A percentile compares a stretch with the other conserved stretches of the same genome.
Conservation (phyloP, 805 yeast genomes). For the Danielia reshetovae region DNA sequence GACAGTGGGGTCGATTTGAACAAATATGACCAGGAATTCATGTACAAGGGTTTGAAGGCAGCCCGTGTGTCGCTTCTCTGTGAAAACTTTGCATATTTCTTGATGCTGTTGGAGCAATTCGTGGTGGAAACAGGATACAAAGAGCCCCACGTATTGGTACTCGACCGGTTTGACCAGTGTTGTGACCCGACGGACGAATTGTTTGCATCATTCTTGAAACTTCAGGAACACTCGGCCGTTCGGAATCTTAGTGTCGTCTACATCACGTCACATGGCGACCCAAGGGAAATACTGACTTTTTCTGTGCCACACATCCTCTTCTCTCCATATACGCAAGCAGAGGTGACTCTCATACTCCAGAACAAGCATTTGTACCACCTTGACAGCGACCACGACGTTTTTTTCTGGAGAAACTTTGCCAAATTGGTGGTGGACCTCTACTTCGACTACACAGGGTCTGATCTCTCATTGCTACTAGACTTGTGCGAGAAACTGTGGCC, state of each 20-base stretch:
- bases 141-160: conserved; percentile 39
- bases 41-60: conserved; percentile 24
- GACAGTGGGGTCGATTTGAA: conserved; percentile 32
- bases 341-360: conserved; percentile 36
- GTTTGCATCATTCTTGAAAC: conserved; percentile 34
- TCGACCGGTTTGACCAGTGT: conserved; percentile 47
- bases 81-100: conserved; percentile 39
- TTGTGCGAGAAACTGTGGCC: conserved; percentile 33
- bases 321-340: conserved; percentile 30
- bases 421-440: conserved; percentile 44
- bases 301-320: conserved; percentile 41
- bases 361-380: conserved; percentile 24
- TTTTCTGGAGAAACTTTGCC: conserved; percentile 42
- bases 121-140: conserved; percentile 25
- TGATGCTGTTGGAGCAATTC: conserved; percentile 39
- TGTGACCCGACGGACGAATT: conserved; percentile 41
- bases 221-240: conserved; percentile 40
- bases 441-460: conserved; percentile 42
- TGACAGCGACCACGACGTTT: conserved; percentile 13
- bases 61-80: conserved; percentile 29
- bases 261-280: conserved; percentile 38
- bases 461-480: conserved; percentile 32
- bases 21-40: conserved; percentile 15
- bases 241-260: conserved; percentile 35
- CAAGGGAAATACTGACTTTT: conserved; percentile 33